Conservation (phyloP, 805 yeast genomes). For the Candida tammaniensis region DNA sequence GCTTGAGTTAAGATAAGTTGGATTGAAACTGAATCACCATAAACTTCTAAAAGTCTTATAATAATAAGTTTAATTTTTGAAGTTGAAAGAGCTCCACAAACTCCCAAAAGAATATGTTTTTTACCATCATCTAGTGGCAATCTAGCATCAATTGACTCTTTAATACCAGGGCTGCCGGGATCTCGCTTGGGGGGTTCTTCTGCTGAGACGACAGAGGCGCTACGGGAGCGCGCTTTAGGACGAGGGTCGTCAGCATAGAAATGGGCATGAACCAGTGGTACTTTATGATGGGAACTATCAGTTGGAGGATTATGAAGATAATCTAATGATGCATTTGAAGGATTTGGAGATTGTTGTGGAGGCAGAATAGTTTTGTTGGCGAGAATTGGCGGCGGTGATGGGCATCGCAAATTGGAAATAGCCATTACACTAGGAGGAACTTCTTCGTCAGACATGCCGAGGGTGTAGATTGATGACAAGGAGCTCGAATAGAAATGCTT, state of each 20-base stretch:
- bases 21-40: slow-evolving; percentile 48
- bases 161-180: slow-evolving; percentile 13
- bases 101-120: slow-evolving; percentile 53
- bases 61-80: slow-evolving; percentile 53
- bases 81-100: slow-evolving; percentile 56
- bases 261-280: slow-evolving; percentile 75
- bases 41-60: slow-evolving; percentile 50
- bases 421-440: slow-evolving; percentile 53
- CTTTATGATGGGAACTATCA: slow-evolving; percentile 43
- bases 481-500: no score
- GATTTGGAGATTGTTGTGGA: slow-evolving; percentile 15
- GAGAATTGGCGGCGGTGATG: slow-evolving; percentile 72
- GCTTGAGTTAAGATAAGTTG: slow-evolving; percentile 55
- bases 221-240: slow-evolving; percentile 34
- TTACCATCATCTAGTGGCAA: slow-evolving; percentile 54
- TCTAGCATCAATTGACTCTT: slow-evolving; percentile 51
- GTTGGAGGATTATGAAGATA: slow-evolving; percentile 28
- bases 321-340: slow-evolving; percentile 24
- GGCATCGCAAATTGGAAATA: slow-evolving; percentile 57
- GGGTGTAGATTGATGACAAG: no score
- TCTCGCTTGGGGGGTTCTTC: slow-evolving; percentile 14
- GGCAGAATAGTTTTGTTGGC: slow-evolving; percentile 18
- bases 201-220: slow-evolving; percentile 26
- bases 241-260: slow-evolving; percentile 69
- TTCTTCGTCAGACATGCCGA: slow-evolving; percentile 16